These are phyloP conservation scores for Bombardia bombarda DNA, from an alignment of 495 filamentous ascomycete species.

Conservation along the genomic window DNA sequence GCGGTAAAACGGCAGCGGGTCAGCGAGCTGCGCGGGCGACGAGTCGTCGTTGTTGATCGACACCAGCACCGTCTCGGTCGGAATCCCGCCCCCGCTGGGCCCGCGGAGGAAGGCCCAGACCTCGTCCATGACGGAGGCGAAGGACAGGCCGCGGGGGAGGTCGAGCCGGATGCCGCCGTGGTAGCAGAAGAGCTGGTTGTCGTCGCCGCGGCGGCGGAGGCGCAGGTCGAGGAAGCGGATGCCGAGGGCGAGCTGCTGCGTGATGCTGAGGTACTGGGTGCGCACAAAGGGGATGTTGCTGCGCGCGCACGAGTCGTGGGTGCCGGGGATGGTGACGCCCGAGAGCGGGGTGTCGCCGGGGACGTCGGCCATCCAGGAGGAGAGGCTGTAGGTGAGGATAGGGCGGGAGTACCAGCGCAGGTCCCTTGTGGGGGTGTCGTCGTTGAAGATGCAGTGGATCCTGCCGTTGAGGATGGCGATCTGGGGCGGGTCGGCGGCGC, in stretches of 20 bases:
- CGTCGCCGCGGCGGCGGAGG: slow-evolving; percentile 55
- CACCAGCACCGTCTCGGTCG: slow-evolving; percentile 71
- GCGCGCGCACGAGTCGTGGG: slow-evolving; percentile 72
- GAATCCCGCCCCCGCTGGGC: slow-evolving; percentile 40
- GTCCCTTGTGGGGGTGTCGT: slow-evolving; percentile 13
- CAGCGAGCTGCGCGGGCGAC: slow-evolving; percentile 37
- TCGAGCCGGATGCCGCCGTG: slow-evolving; percentile 30
- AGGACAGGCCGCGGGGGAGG: slow-evolving; percentile 47
- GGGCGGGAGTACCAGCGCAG: slow-evolving; percentile 24
- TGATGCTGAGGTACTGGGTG: slow-evolving; percentile 69
- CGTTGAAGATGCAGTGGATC: slow-evolving; percentile 26
- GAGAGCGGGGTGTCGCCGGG: slow-evolving; percentile 62
- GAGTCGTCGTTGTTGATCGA: slow-evolving; percentile 80
- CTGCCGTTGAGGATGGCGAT: slow-evolving; percentile 21
- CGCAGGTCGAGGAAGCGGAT: slow-evolving; percentile 88
- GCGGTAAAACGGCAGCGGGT: slow-evolving; percentile 41
- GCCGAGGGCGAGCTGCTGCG: slow-evolving; percentile 72
- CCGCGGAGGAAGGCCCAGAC: slow-evolving; percentile 55
- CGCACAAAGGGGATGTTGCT: slow-evolving; percentile 77
- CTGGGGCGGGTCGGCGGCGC: slow-evolving; percentile 19
- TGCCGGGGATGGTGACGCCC: slow-evolving; percentile 78
- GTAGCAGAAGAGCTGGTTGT: slow-evolving; percentile 54
- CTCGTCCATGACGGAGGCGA: slow-evolving; percentile 58
- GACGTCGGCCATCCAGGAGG: slow-evolving; percentile 70
- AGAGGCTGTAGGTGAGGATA: slow-evolving; percentile 36